Evolutionary conservation across 495 filamentous ascomycete genomes (phyloP).

Genomic region (Apodospora peruviana): DNA sequence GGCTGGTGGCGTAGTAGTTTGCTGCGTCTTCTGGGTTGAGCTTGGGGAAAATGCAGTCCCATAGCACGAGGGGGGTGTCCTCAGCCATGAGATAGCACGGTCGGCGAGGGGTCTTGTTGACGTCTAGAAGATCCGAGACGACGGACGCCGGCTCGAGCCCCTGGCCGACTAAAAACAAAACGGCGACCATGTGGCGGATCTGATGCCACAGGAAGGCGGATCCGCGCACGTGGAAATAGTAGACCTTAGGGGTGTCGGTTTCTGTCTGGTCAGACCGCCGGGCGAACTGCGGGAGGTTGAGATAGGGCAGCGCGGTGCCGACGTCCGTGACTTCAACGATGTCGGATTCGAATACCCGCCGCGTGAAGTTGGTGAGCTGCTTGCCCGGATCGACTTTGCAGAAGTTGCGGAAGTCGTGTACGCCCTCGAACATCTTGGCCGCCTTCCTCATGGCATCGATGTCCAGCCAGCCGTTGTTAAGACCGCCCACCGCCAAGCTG

Average conservation of each 20-base stretch:
- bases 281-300: conserved; percentile 19
- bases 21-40: conserved; percentile 6
- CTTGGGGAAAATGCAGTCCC: conserved; percentile 85
- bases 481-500: conserved; percentile 15
- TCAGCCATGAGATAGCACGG: conserved; percentile 87
- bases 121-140: conserved; percentile 66
- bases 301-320: conserved; percentile 38
- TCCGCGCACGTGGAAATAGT: conserved; percentile 79
- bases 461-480: conserved; percentile 56
- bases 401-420: conserved; percentile 95
- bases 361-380: conserved; percentile 74
- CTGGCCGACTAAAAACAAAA: conserved; percentile 89
- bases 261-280: neutral
- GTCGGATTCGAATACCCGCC: conserved; percentile 68
- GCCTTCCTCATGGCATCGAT: conserved; percentile 81
- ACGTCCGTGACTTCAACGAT: conserved; percentile 61
- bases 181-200: conserved; percentile 81
- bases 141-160: conserved; percentile 72
- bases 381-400: conserved; percentile 86
- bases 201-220: conserved; percentile 99
- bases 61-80: conserved; percentile 83
- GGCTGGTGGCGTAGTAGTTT: neutral
- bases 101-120: conserved; percentile 58
- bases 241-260: conserved; percentile 56
- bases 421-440: conserved; percentile 70